Conservation (phyloP, 495 filamentous ascomycete genomes). For the Aspergillus saccharolyticus region DNA sequence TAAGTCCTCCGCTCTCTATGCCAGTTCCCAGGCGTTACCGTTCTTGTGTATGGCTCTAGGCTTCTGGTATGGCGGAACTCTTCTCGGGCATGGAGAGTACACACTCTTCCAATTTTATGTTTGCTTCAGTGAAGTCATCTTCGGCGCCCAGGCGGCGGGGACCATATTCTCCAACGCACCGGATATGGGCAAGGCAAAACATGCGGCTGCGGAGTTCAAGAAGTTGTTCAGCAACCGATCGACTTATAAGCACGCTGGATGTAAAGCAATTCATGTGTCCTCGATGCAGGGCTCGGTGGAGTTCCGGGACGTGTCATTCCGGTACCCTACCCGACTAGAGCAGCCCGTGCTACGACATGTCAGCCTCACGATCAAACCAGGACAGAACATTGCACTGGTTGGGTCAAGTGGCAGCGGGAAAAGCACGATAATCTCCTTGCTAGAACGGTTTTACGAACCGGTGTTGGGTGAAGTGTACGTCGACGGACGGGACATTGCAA, state of each 20-base stretch:
- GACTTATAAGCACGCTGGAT: conserved; percentile 71
- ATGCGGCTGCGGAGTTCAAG: conserved; percentile 70
- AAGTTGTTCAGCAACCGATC: conserved; percentile 66
- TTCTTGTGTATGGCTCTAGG: conserved; percentile 80
- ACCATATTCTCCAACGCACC: conserved; percentile 78
- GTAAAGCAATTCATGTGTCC: conserved; percentile 51
- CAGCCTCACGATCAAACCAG: conserved; percentile 63
- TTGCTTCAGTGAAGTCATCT: conserved; percentile 74
- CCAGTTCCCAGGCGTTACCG: conserved; percentile 68
- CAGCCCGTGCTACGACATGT: conserved; percentile 70
- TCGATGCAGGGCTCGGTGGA: conserved; percentile 62
- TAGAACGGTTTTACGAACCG: conserved; percentile 83
- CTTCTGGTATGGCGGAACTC: conserved; percentile 86
- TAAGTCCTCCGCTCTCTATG: conserved; percentile 68
- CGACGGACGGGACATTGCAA: conserved; percentile 68
- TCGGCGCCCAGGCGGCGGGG: conserved; percentile 78
- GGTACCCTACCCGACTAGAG: conserved; percentile 72
- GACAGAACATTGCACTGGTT: conserved; percentile 75
- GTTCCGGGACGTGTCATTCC: conserved; percentile 74
- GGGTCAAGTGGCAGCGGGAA: conserved; percentile 80
- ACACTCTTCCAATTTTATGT: conserved; percentile 77
- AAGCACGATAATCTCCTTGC: conserved; percentile 68
- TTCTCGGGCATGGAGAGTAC: conserved; percentile 66
- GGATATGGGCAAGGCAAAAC: conserved; percentile 83
- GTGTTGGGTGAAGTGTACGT: conserved; percentile 63